phyloP scores from a whole-genome alignment of 78 protist genomes.

The Trichosphaerium sp. region DNA sequence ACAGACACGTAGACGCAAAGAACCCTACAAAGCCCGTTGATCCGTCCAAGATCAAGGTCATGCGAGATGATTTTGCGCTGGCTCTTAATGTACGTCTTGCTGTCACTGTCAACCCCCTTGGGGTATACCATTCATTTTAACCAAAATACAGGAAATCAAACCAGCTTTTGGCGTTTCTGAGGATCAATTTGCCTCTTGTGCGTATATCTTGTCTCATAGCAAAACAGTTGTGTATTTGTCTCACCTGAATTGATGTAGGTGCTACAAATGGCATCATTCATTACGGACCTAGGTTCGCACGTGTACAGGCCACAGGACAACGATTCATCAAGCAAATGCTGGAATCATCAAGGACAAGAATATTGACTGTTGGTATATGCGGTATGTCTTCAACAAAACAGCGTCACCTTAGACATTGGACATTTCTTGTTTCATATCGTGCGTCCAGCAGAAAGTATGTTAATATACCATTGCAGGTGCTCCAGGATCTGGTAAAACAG shows the following conservation, averaged over 20 bases:
- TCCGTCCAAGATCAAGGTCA: conserved; percentile 13
- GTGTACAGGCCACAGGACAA: conserved; percentile 22
- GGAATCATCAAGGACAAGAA: conserved; percentile 56
- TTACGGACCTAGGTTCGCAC: conserved; percentile 46
- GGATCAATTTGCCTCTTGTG: conserved; percentile 7
- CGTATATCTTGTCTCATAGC: too few species aligned
- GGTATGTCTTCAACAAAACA: too few species aligned
- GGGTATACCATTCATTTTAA: too few species aligned
- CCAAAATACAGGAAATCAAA: too few species aligned
- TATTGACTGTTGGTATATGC: conserved; percentile 78
- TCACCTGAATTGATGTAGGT: too few species aligned
- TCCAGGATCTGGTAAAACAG: conserved; percentile 86
- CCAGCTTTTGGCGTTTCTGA: conserved; percentile 88
- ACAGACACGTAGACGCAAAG: conserved; percentile 56
- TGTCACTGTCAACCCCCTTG: too few species aligned
- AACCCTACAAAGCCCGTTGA: conserved; percentile 31
- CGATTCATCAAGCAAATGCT: conserved; percentile 52
- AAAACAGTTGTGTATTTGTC: too few species aligned
- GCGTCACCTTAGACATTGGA: background rate
- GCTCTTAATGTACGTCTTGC: too few species aligned
- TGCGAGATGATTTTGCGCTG: conserved; percentile 62
- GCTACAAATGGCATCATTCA: conserved; percentile 65
- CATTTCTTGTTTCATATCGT: background rate
- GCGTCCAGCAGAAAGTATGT: background rate
- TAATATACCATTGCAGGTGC: conserved; percentile 9